Conservation (phyloP, 345 rosid genomes). For the Excoecaria agallocha region DNA sequence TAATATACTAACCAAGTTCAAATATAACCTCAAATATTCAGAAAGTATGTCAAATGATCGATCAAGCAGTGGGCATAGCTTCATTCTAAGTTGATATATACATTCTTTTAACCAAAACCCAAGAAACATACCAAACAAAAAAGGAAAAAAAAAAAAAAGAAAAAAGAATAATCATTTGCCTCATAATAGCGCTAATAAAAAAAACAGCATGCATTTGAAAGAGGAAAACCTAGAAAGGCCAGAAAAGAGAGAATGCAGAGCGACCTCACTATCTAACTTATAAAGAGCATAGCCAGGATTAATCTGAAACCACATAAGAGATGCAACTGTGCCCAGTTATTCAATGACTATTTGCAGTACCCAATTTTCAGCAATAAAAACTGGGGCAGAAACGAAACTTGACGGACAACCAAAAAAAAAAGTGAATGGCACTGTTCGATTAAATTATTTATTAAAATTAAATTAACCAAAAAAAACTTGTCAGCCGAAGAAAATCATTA, state of each 20-base stretch:
- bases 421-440: background rate
- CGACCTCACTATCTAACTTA: background rate
- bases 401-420: background rate
- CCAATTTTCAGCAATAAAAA: background rate
- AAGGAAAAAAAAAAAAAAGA: too few species aligned
- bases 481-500: background rate
- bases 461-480: background rate
- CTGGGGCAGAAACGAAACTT: background rate
- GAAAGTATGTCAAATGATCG: background rate
- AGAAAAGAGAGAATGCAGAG: background rate
- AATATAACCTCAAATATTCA: constrained; percentile 1
- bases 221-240: background rate
- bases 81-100: constrained; percentile 1
- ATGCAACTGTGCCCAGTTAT: background rate
- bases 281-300: background rate
- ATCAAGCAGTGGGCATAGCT: background rate
- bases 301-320: background rate
- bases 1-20: constrained; percentile 8
- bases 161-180: background rate
- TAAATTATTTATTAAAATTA: background rate
- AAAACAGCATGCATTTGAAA: background rate
- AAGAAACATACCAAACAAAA: background rate
- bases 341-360: background rate
- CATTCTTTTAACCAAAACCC: background rate
- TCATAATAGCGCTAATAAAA: background rate